phyloP scores from a whole-genome alignment of 208 protist genomes.

The Acanthamoeba sp. region DNA sequence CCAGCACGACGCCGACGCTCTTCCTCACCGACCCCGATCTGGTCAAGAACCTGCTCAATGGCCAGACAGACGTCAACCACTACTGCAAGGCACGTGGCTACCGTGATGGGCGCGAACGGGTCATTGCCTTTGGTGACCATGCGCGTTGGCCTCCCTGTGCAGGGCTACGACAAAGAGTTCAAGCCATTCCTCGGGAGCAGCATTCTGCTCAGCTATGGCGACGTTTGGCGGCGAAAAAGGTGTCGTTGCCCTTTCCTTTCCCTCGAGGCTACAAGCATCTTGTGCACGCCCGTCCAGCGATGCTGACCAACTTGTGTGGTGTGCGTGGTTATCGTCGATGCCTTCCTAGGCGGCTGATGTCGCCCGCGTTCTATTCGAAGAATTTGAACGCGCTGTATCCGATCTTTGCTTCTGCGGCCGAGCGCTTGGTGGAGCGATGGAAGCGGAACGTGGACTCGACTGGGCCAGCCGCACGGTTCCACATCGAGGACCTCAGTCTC shows the following conservation, averaged over 20 bases:
- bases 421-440: not conserved
- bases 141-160: not conserved
- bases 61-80: constrained; percentile 12
- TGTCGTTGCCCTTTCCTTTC: no score
- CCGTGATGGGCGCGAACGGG: not conserved
- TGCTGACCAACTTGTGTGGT: no score
- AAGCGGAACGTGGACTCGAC: not conserved
- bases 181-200: constrained; percentile 27
- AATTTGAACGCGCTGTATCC: not conserved
- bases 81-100: constrained; percentile 31
- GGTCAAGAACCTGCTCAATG: constrained; percentile 8
- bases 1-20: constrained; percentile 8
- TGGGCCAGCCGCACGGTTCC: not conserved
- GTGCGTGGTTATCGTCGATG: no score
- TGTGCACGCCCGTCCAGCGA: not conserved
- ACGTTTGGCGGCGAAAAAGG: not conserved
- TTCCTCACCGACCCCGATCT: constrained; percentile 19
- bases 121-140: not conserved
- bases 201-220: constrained; percentile 33
- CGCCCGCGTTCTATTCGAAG: constrained; percentile 14
- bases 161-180: constrained; percentile 38
- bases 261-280: not conserved
- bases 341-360: not conserved
- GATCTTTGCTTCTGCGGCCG: not conserved
- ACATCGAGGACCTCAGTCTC: not conserved